Base-by-base conservation (phyloP, 2,329 filamentous ascomycete genomes). In the Helminthosporium solani region DNA sequence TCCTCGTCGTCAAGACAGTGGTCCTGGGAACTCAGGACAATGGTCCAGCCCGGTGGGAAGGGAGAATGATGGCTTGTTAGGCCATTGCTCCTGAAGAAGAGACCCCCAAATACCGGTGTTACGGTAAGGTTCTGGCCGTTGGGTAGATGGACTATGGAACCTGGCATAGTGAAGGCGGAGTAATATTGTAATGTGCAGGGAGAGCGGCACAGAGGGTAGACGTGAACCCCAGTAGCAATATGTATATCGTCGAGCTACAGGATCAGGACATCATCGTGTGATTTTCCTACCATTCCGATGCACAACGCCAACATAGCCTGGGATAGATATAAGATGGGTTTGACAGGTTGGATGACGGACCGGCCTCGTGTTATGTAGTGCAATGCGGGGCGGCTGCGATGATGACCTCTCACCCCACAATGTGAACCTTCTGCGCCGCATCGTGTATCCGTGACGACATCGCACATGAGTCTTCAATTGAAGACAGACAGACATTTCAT, bases 11-110 rank as follows among this genome's bases (percentile, higher is more conserved):
- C 30, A 9, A 57, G 49, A 28, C 62, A 57, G 27, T 76, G 72
- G 37, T 78, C 71, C 53, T 87, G 84, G 1, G 86, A 89, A 60
- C 91, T 86, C 30, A 97, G 77, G 23, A 92, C 86, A 40, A 96
- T 85, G 2, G 88, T 95, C 92, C 92, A 97, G 25, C 91, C 91
- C 5, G 88, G 81, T 0, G 91, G 90, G 49, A 90, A 91, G 3
- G 85, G 80, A 41, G 84, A 84, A 33, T 70, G 61, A 14, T 86
- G 82, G 20, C 78, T 75, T 61, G 80, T 86, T 53, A 88, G 74
- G 51, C 94, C 86, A 64, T 89, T 86, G 46, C 85, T 82, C 68
- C 91, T 94, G 83, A 96, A 96, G 61, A 86, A 88, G 45, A 94
- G 79, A 25, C 92, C 92, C n/a, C 88, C 90, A 67, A 96, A 96